Percentiles rank a stretch among this genome's conserved stretches.
phyloP scores from a whole-genome alignment of 305 asterid genomes.

The Fraxinus dipetala region DNA sequence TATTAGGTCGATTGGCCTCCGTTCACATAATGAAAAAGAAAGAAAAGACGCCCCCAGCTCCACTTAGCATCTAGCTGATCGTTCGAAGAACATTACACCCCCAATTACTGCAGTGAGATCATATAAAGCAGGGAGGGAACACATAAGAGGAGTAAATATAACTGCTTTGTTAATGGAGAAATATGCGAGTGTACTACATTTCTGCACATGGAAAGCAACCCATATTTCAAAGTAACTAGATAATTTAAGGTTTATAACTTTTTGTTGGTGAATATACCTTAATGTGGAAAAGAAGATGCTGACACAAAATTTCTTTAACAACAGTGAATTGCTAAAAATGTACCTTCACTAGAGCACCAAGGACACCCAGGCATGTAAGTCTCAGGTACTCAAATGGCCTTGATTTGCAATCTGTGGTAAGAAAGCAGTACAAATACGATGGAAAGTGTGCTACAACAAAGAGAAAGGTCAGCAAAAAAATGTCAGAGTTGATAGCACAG shows the following conservation, averaged over 20 bases:
- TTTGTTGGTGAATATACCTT: neutral
- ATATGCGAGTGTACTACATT: neutral
- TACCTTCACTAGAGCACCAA: constrained; percentile 39
- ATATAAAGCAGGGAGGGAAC: neutral
- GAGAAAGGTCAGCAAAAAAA: neutral
- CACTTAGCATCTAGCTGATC: neutral
- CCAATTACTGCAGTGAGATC: neutral
- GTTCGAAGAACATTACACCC: neutral
- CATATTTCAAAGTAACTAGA: neutral
- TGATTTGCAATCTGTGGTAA: constrained; percentile 15
- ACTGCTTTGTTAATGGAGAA: neutral
- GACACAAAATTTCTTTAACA: neutral
- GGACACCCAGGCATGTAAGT: constrained; percentile 34
- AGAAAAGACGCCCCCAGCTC: neutral
- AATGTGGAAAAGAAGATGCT: neutral
- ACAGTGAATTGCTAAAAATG: neutral
- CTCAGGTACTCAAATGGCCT: constrained; percentile 31
- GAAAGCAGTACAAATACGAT: constrained; percentile 25
- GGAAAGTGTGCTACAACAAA: constrained; percentile 33
- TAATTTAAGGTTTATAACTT: neutral
- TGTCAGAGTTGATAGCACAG: neutral
- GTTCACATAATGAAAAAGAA: neutral
- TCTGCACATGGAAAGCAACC: neutral
- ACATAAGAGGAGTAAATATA: neutral
- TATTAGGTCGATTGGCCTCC: neutral